These are phyloP conservation scores for Symbiodinium pilosum DNA, from an alignment of 73 alveolate genomes.

Conservation along the genomic window DNA sequence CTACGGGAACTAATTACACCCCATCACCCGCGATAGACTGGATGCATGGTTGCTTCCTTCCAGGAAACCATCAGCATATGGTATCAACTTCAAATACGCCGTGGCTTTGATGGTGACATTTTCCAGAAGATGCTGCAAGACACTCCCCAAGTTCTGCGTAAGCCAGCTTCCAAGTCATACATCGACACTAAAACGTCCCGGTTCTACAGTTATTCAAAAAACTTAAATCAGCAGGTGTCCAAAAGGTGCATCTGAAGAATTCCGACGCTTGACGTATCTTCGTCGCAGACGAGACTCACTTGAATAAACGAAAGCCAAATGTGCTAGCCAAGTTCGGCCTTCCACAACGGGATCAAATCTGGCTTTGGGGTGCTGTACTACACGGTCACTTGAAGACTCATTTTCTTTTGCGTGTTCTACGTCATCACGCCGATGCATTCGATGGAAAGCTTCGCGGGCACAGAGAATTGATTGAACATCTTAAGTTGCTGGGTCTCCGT, in stretches of 20 bases:
- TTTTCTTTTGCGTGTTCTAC: conserved; percentile 2
- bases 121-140: background rate
- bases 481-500: background rate
- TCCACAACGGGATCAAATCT: conserved; percentile 11
- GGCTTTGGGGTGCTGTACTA: conserved; percentile 45
- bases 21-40: background rate
- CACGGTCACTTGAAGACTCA: conserved; percentile 1
- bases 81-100: too few species aligned
- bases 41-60: background rate
- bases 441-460: conserved; percentile 30
- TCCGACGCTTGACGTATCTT: background rate
- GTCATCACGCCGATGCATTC: background rate
- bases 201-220: background rate
- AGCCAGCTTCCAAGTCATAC: background rate
- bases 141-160: background rate
- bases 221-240: background rate
- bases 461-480: background rate
- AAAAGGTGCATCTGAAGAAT: background rate
- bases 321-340: background rate
- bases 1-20: background rate
- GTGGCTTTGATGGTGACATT: background rate
- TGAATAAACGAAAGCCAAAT: background rate
- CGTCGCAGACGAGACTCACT: conserved; percentile 34
- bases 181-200: background rate
- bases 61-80: background rate